Base-by-base conservation (phyloP, 2,329 filamentous ascomycete species). In the Fusarium papillatum region DNA sequence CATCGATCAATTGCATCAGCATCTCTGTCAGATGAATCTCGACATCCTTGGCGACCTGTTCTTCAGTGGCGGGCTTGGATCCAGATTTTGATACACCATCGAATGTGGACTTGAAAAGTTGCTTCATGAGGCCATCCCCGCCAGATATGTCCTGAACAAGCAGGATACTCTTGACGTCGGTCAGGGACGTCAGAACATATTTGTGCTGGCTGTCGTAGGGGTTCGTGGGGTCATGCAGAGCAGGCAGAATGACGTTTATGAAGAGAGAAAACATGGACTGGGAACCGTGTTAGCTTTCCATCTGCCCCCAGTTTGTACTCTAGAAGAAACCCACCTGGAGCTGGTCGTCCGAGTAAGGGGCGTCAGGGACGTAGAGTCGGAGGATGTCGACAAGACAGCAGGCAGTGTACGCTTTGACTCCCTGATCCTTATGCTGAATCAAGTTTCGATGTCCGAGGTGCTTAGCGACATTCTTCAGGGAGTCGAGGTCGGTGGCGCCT, bases 231-330 rank as follows among this genome's bases (percentile, higher is more conserved):
- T 98, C 93, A 80, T 95, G 93, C 31, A 98, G 91, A 57, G 95
- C 92, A 59, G 96, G 95, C 57, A 98, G 89, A 76, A 98, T 94
- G 61, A 93, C 93, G 69, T 92, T 93, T 78, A 98, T 91, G 82
- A 98, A 95, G 73, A 98, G 91, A 34, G 93, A 93, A 86, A 98
- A 99, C 82, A 98, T 96, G 85, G 98, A 95, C 95, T 98, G 68
- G 8, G 36, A 29, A 41, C 36, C n/a, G 17, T 48, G 74, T 82
- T 70, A 83, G 80, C 66, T 69, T 70, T 73, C 66, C 19, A 41
- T 34, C 29, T 38, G 19, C n/a, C 22, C 17, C 29, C 17, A 41
- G 46, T 43, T 19, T 22, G 24, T 31, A 22, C 46, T 31, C 39
- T 10, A 46, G 57, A 68, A 31, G 34, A 38, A 39, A 71, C 79